Base-by-base conservation (phyloP, 305 asterid genomes). In the Fraxinus ornus region DNA sequence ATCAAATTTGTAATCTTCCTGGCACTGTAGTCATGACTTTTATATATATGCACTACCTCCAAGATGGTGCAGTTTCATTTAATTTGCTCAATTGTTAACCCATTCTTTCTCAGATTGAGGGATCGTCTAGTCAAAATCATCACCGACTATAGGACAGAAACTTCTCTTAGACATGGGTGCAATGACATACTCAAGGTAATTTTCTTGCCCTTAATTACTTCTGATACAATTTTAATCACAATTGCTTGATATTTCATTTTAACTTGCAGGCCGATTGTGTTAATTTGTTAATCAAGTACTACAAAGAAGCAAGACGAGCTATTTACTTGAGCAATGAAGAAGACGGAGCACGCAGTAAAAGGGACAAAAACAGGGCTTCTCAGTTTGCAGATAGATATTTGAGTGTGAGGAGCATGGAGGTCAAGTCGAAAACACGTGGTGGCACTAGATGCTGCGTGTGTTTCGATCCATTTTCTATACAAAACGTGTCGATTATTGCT, bases 131-230 rank as follows among this genome's bases (percentile, higher is more conserved):
- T 96, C 79, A 96, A 96, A 89, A 94, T 96, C 88, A 86, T 96
- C 85, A 96, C 98, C 0, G 99, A 96, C 89, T 96, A 94, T 83
- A 85, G 98, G 83, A 96, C 99, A n/a, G 99, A 96, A 91, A 94
- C 98, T 74, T 96, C 98, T 84, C 97, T 96, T 30, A 88, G 99
- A 85, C 97, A 91, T 83, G 98, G 98, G 33, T 96, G 99, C 89
- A 96, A 96, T 79, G 92, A 91, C 83, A 96, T 96, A 81, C 94
- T 96, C 81, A 94, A 96, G 98, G 99, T 96, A 89, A 60, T 84
- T 73, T 47, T 76, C 78, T 78, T 26, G 21, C 60, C 32, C 73
- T 2, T 7, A 13, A 66, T 15, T 39, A 28, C 76, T 68, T 77
- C 79, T 78, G 19, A 26, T 60, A n/a, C 78, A 15, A 68, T 35